Base-by-base conservation (phyloP, 192 early-diverging fungal genomes). In the Neocallimastix lanati region DNA sequence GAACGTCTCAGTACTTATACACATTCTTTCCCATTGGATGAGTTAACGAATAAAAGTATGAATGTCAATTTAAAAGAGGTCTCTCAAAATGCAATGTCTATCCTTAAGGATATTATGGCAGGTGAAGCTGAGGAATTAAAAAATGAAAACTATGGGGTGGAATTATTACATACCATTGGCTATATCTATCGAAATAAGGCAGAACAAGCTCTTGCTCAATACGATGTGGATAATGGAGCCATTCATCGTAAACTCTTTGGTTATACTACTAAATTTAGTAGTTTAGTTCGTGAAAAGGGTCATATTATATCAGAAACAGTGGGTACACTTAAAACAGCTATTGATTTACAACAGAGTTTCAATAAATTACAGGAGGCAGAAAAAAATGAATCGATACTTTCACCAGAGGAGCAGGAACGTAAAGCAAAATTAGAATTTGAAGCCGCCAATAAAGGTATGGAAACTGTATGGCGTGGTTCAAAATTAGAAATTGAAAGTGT, bases 401-500 rank as follows among this genome's bases (percentile, higher is more conserved):
- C 50, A 67, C 50, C 50, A 67, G 84, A 88, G 78, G 86, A 89
- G 77, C 25, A 78, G 27, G 83, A 87, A 77, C 77, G 85, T 12
- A 82, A 83, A 30, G 28, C 76, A 15, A 86, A 85, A 77, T 81
- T 90, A 14, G 89, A 90, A 80, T 33, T 76, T 76, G 87, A 90
- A 77, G 88, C 89, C 3, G 88, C 88, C 0, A 84, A 78, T 14
- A 89, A 94, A 87, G 97, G 94, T 18, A 83, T 99, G 79, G 89
- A 95, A 81, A 95, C 95, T 11, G 88, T 98, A 79, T 98, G 96
- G 96, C 89, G 93, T 84, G 96, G 94, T 29, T 93, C 92, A 77
- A 96, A 96, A 82, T 83, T 99, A 80, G 98, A 99, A 82, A 95
- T 99, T 67, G 95, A 98, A 82, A 90, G 89, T 81, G 95, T 97